Percentiles rank a stretch among this genome's conserved stretches.
Evolutionary conservation across 1,284 basidiomycete species (phyloP).

Genomic region (Puccinia coronata): DNA sequence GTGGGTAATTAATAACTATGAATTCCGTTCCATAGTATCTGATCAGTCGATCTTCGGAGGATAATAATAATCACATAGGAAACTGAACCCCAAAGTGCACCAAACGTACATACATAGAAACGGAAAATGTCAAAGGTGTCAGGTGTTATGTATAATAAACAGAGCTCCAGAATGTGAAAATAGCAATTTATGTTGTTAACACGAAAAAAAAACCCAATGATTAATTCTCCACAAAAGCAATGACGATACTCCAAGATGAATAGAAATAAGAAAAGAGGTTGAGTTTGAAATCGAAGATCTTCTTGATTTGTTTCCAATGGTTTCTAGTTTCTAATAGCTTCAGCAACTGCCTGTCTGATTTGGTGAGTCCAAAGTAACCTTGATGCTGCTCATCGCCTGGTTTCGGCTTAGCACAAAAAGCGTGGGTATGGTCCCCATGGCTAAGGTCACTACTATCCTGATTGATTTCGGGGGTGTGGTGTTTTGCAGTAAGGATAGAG

Average conservation of each 20-base stretch:
- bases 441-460: background rate
- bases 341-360: conserved; percentile 32
- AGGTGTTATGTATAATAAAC: too few relatives aligned
- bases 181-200: too few relatives aligned
- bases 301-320: conserved; percentile 43
- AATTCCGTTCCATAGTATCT: too few relatives aligned
- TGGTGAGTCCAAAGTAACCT: conserved; percentile 22
- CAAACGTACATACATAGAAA: too few relatives aligned
- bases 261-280: conserved; percentile 15
- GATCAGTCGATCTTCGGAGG: too few relatives aligned
- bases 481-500: background rate
- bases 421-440: background rate
- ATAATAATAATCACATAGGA: too few relatives aligned
- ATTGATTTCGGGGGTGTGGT: background rate
- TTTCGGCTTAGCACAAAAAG: conserved; percentile 4
- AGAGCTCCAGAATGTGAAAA: too few relatives aligned
- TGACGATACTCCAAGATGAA: conserved; percentile 41
- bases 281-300: conserved; percentile 35
- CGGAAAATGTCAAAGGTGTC: too few relatives aligned
- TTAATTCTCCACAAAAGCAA: conserved; percentile 43
- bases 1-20: too few relatives aligned
- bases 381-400: background rate
- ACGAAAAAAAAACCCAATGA: too few relatives aligned
- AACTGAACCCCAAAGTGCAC: too few relatives aligned
- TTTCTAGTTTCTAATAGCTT: conserved; percentile 35